phyloP scores from a whole-genome alignment of 768 basidiomycete species.

The Lactarius vividus region DNA sequence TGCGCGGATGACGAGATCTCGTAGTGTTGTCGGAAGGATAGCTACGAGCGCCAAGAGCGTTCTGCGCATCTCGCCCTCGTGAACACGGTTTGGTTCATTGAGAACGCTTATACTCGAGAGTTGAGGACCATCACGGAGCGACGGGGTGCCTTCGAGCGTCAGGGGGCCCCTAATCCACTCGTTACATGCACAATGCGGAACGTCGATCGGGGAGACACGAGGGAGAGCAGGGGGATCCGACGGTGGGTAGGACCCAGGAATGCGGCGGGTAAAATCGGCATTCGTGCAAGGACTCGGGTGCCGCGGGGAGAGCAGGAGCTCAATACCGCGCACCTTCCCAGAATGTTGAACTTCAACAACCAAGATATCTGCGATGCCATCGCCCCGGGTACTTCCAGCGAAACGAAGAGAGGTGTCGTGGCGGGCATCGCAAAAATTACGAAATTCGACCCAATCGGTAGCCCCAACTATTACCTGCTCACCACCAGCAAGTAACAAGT shows the following conservation, averaged over 20 bases:
- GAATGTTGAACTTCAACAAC: conserved; percentile 11
- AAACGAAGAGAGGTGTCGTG: conserved; percentile 13
- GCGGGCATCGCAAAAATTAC: conserved; percentile 5
- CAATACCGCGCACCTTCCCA: conserved; percentile 12
- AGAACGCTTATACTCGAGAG: neutral
- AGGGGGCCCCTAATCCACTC: conserved; percentile 7
- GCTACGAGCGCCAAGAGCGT: conserved; percentile 7
- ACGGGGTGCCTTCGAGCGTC: conserved; percentile 12
- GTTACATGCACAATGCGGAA: neutral
- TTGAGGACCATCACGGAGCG: neutral
- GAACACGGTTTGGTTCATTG: neutral
- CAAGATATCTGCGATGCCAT: conserved; percentile 5
- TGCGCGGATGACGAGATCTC: conserved; percentile 13
- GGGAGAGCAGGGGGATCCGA: conserved; percentile 1
- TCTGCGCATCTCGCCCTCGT: neutral
- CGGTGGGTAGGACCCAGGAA: conserved; percentile 24
- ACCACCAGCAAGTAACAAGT: conserved; percentile 6
- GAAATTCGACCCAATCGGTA: conserved; percentile 13
- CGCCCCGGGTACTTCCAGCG: neutral
- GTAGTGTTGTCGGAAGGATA: conserved; percentile 18
- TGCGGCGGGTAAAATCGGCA: conserved; percentile 7
- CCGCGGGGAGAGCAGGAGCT: conserved; percentile 14
- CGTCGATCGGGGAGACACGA: neutral
- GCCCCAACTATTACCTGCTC: conserved; percentile 18
- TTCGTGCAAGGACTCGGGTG: neutral